Conservation (phyloP, 2,329 filamentous ascomycete species). For the Leptographium procerum region DNA sequence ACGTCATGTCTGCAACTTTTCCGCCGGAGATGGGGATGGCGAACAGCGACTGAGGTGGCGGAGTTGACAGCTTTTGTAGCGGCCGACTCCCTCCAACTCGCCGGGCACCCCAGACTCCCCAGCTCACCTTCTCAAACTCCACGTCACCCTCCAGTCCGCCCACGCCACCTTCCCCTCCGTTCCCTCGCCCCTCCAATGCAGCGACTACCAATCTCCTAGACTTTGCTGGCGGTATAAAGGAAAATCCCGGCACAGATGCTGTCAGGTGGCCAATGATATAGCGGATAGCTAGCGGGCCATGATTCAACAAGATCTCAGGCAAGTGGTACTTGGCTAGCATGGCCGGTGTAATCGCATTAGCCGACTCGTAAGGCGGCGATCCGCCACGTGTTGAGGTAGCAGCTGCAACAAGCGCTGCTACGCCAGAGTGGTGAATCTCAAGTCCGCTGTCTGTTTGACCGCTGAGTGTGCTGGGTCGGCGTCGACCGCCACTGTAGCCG, state of each 20-base stretch:
- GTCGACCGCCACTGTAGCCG: constrained; percentile 13
- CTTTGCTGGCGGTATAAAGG: constrained; percentile 77
- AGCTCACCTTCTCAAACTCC: constrained; percentile 89
- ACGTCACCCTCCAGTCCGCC: constrained; percentile 58
- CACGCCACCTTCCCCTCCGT: constrained; percentile 35
- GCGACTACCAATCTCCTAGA: constrained; percentile 86
- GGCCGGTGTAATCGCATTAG: constrained; percentile 71
- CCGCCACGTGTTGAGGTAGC: constrained; percentile 18
- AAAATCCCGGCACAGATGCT: constrained; percentile 85
- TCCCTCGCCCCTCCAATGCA: constrained; percentile 69
- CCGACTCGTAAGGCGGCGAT: constrained; percentile 51
- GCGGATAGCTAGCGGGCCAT: constrained; percentile 86
- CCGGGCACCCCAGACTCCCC: constrained; percentile 90
- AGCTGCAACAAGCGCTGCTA: constrained; percentile 5
- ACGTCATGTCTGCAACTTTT: neutral
- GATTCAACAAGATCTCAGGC: constrained; percentile 76
- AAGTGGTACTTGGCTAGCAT: constrained; percentile 85
- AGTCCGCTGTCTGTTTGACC: neutral
- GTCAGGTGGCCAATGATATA: constrained; percentile 93
- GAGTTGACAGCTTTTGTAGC: constrained; percentile 14
- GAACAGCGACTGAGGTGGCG: constrained; percentile 29
- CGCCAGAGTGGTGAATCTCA: neutral
- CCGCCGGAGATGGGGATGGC: constrained; percentile 45
- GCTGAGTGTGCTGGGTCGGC: constrained; percentile 15
- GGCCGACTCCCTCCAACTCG: constrained; percentile 33